phyloP scores from a whole-genome alignment of 768 basidiomycete genomes.

The Collybia nuda region DNA sequence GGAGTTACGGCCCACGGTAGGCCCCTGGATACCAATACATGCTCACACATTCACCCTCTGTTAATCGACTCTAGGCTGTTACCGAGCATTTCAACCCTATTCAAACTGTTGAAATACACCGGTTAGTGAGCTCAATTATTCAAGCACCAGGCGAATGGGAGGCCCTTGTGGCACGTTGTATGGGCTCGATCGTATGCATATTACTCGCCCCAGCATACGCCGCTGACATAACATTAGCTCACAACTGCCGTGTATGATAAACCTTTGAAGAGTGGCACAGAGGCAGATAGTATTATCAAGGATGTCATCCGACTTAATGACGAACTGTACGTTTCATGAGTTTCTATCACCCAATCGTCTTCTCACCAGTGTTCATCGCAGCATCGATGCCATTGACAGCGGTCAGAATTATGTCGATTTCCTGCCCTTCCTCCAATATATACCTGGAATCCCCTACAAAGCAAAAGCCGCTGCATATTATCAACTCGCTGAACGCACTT shows the following conservation, averaged over 20 bases:
- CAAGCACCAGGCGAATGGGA: neutral
- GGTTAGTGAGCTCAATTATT: neutral
- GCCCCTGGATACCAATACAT: too few relatives aligned
- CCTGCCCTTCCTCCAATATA: neutral
- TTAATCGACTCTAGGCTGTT: slow-evolving; percentile 34
- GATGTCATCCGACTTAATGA: neutral
- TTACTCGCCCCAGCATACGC: too few relatives aligned
- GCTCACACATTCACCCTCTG: too few relatives aligned
- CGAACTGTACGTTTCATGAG: neutral
- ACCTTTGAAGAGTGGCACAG: neutral
- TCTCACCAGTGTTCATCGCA: neutral
- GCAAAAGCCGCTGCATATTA: neutral
- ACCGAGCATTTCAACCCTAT: slow-evolving; percentile 20
- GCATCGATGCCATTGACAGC: slow-evolving; percentile 1
- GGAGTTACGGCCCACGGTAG: too few relatives aligned
- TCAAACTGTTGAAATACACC: slow-evolving; percentile 2
- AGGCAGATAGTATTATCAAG: neutral
- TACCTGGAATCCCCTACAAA: neutral
- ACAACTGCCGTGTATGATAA: slow-evolving; percentile 2
- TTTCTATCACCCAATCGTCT: neutral
- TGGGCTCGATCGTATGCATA: slow-evolving; percentile 1
- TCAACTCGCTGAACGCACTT: slow-evolving; percentile 1
- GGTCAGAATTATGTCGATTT: slow-evolving; percentile 4
- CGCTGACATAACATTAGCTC: neutral
- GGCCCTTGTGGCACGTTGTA: neutral